Conservation (phyloP, 2,329 filamentous ascomycete species). For the Penicillium sp. region DNA sequence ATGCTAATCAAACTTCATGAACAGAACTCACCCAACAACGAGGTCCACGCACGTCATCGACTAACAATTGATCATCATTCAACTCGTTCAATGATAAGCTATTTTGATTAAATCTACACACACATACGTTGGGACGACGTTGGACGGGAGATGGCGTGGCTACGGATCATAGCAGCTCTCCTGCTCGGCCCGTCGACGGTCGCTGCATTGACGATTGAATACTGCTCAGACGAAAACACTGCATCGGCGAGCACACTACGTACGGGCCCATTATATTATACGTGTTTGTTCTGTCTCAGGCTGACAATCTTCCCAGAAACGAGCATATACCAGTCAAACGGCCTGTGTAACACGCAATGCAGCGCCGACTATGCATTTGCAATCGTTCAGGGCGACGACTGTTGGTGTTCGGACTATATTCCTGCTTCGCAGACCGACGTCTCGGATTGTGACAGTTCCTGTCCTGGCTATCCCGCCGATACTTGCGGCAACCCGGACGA, state of each 20-base stretch:
- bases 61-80: neutral
- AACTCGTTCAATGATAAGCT: neutral
- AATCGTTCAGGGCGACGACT: constrained; percentile 42
- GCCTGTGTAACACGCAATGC: constrained; percentile 39
- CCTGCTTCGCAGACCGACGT: constrained; percentile 34
- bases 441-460: constrained; percentile 36
- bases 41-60: neutral
- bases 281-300: too few species aligned
- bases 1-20: neutral
- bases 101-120: neutral
- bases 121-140: neutral
- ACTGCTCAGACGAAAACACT: constrained; percentile 46
- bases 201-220: constrained; percentile 27
- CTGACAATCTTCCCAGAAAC: constrained; percentile 25
- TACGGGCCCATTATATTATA: constrained; percentile 24
- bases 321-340: constrained; percentile 44
- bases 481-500: constrained; percentile 39
- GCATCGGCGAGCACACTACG: constrained; percentile 33
- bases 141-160: neutral
- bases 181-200: constrained; percentile 23
- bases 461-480: constrained; percentile 47
- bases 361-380: constrained; percentile 41
- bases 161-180: constrained; percentile 13
- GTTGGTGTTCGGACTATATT: constrained; percentile 48
- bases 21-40: neutral